A percentile compares a stretch with the other conserved stretches of the same genome.
phyloP scores from a whole-genome alignment of 345 rosid species.

The Leavenworthia alabamica region DNA sequence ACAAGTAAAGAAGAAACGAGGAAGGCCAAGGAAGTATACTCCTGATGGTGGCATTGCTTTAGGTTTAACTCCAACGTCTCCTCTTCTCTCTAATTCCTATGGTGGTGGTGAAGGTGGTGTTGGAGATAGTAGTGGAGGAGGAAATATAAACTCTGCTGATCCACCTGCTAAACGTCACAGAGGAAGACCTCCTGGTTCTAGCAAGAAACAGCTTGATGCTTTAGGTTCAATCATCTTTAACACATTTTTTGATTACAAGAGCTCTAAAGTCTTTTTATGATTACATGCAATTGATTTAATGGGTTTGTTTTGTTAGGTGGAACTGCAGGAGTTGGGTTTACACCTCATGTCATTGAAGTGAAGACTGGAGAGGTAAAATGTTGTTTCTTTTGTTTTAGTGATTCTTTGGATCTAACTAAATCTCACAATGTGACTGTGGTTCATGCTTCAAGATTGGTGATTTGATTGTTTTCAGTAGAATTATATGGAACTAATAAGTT shows the following conservation, averaged over 20 bases:
- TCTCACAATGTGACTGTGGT: background rate
- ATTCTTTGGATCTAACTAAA: background rate
- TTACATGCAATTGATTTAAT: conserved; percentile 7
- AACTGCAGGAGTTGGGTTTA: conserved; percentile 21
- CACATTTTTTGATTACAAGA: background rate
- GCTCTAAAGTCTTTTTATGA: too few species aligned
- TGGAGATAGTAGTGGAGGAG: conserved; percentile 32
- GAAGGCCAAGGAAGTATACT: conserved; percentile 83
- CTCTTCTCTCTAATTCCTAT: conserved; percentile 42
- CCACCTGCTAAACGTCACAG: conserved; percentile 52
- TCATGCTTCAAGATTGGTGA: background rate
- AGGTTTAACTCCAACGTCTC: conserved; percentile 52
- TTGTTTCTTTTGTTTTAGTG: background rate
- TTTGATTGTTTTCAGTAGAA: background rate
- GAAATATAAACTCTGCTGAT: conserved; percentile 25
- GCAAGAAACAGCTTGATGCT: conserved; percentile 51
- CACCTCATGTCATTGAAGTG: conserved; percentile 30
- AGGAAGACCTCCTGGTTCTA: conserved; percentile 91
- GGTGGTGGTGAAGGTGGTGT: conserved; percentile 14
- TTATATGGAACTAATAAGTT: background rate
- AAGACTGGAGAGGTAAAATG: conserved; percentile 27
- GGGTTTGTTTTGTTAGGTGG: conserved; percentile 13
- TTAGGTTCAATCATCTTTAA: too few species aligned
- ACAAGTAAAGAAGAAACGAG: conserved; percentile 61
- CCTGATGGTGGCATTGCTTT: conserved; percentile 82